Conservation (phyloP, 169 alveolate genomes). For the Plasmodium knowlesi region DNA sequence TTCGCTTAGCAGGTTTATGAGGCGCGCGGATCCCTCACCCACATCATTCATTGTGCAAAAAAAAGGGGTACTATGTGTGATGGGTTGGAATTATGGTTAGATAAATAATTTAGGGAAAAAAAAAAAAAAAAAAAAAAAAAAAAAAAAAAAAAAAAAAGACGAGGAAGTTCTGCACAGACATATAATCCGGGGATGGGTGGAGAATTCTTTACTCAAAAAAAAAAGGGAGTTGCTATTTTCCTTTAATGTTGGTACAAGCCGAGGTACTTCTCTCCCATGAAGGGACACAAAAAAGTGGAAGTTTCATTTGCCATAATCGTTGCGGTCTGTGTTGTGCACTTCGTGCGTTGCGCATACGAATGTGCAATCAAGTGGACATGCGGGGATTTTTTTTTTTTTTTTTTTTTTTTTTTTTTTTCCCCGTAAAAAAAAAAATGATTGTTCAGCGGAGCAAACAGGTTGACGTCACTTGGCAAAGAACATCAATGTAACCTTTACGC, state of each 20-base stretch:
- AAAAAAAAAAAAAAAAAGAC: background rate
- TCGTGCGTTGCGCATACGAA: background rate
- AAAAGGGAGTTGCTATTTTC: background rate
- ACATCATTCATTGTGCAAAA: background rate
- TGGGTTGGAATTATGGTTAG: background rate
- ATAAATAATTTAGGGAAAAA: too few species aligned
- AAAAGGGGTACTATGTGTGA: background rate
- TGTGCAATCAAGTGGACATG: background rate
- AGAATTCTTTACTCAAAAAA: background rate
- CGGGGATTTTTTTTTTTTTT: background rate
- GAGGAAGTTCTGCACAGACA: background rate
- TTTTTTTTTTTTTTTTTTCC: background rate
- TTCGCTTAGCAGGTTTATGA: slow-evolving; percentile 46
- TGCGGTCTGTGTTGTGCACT: background rate
- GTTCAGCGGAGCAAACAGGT: background rate
- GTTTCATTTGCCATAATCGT: background rate
- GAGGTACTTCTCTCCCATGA: background rate
- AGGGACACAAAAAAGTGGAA: background rate
- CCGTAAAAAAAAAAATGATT: background rate
- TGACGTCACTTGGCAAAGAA: background rate
- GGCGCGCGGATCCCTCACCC: background rate
- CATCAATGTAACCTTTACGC: background rate
- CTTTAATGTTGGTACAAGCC: background rate
- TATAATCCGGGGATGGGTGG: background rate
- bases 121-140: too few species aligned